Conservation (phyloP, 257 asterid species). For the Fraxinus americana region DNA sequence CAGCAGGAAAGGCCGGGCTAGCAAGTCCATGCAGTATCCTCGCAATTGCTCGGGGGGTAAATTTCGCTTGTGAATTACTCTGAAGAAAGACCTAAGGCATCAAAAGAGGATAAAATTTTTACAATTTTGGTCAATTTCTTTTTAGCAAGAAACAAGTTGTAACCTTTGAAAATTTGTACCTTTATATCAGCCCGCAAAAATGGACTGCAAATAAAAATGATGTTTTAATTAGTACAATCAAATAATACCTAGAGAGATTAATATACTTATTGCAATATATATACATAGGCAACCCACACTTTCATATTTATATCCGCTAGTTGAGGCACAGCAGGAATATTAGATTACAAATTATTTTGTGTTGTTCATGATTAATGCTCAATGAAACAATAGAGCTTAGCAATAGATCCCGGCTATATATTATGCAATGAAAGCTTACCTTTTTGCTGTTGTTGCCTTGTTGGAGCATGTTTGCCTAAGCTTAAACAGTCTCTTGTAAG, state of each 20-base stretch:
- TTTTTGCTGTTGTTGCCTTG: not conserved
- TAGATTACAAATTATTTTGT: not conserved
- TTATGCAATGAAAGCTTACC: not conserved
- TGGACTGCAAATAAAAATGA: constrained; percentile 58
- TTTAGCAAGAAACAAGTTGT: constrained; percentile 6
- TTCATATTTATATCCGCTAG: not conserved
- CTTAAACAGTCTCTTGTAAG: not conserved
- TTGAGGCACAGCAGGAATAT: not conserved
- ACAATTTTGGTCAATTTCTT: constrained; percentile 14
- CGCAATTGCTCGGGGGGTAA: constrained; percentile 91
- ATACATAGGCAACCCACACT: not conserved
- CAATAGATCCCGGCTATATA: not conserved
- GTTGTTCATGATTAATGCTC: constrained; percentile 14
- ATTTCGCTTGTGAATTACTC: constrained; percentile 76
- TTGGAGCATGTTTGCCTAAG: not conserved
- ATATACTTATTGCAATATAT: not conserved
- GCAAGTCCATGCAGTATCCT: constrained; percentile 88
- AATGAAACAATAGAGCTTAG: not conserved
- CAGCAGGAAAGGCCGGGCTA: constrained; percentile 88
- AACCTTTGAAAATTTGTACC: constrained; percentile 37
- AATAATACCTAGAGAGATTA: not conserved
- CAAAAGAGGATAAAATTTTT: constrained; percentile 28
- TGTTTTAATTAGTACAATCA: constrained; percentile 31
- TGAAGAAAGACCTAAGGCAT: constrained; percentile 79
- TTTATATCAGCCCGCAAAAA: constrained; percentile 87